Evolutionary conservation across 352 stramenopile genomes (phyloP), one percentile per base, ranked within the genome.

Genomic region (Phytopythium ostracodes): DNA sequence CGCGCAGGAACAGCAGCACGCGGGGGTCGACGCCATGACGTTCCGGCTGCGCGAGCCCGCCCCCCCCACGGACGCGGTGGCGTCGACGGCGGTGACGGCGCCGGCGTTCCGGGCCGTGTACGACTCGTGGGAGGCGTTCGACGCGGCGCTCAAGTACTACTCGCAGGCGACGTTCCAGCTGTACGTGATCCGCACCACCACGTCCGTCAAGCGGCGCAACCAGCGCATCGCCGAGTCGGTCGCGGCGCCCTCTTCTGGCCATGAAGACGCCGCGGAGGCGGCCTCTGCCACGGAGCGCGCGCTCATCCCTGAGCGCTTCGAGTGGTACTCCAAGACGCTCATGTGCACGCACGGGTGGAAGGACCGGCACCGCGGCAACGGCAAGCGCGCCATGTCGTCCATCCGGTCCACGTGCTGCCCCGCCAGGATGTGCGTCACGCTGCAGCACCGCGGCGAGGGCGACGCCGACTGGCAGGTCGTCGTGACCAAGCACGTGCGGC

Each of bases 281-380:
- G 33, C 60, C 4, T 10, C 14, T 5, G 6, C 46, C n/a, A 4
- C 46, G 31, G 68, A 79, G 22, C 75, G 70, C 24, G 75, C 69
- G 56, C 61, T 90, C 61, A 89, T 92, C 44, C 83, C 83, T 0
- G 72, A 84, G 59, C 72, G 66, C 35, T 86, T 73, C 61, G 74
- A 77, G 51, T 92, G 83, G 83, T 92, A 92, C 57, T 92, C 83
- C 49, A 92, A 92, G 71, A 89, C 83, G 35, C 72, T 92, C 38
- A 87, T 88, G 68, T 92, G 83, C 54, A 92, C 83, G 8, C 83
- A 92, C 63, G 83, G 83, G 8, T 92, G 83, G 83, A 91, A 91
- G 62, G 70, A 86, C 44, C 79, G 83, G 10, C 72, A 85, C 43
- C 79, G 83, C 24, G 77, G 81, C 9, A 86, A 63, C 29, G 81